Evolutionary conservation across 2,329 filamentous ascomycete species (phyloP).

Genomic region (Cytospora leucostoma): DNA sequence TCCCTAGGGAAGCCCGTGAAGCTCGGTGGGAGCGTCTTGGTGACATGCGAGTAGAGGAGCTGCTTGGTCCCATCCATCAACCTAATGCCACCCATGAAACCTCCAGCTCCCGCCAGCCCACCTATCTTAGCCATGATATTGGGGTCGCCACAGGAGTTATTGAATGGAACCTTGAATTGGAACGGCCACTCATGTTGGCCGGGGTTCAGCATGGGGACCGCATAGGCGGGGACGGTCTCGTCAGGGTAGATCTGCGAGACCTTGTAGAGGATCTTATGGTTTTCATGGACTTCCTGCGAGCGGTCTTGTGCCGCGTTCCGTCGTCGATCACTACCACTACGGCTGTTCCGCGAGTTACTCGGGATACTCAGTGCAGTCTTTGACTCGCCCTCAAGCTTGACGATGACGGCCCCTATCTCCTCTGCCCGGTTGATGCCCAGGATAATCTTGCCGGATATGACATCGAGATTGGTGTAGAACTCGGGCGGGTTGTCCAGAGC

Average conservation of each 20-base stretch:
- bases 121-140: conserved; percentile 56
- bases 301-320: conserved; percentile 14
- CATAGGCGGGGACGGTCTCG: conserved; percentile 45
- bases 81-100: conserved; percentile 54
- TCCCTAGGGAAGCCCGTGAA: conserved; percentile 82
- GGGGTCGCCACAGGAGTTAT: conserved; percentile 67
- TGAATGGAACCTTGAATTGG: conserved; percentile 75
- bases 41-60: conserved; percentile 70
- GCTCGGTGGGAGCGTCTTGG: conserved; percentile 84
- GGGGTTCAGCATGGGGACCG: conserved; percentile 56
- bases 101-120: conserved; percentile 56
- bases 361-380: conserved; percentile 63
- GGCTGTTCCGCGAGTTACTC: conserved; percentile 36
- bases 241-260: conserved; percentile 72
- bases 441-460: conserved; percentile 63
- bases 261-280: conserved; percentile 75
- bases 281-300: conserved; percentile 51
- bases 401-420: conserved; percentile 69
- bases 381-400: conserved; percentile 82
- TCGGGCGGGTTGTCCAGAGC: conserved; percentile 65
- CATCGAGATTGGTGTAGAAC: conserved; percentile 80
- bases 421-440: conserved; percentile 65
- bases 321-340: conserved; percentile 38
- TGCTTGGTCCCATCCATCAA: conserved; percentile 66
- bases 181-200: conserved; percentile 79